Percentiles rank a stretch among this genome's conserved stretches.
phyloP scores from a whole-genome alignment of 2,329 filamentous ascomycete genomes.

The Botrytis medusae region DNA sequence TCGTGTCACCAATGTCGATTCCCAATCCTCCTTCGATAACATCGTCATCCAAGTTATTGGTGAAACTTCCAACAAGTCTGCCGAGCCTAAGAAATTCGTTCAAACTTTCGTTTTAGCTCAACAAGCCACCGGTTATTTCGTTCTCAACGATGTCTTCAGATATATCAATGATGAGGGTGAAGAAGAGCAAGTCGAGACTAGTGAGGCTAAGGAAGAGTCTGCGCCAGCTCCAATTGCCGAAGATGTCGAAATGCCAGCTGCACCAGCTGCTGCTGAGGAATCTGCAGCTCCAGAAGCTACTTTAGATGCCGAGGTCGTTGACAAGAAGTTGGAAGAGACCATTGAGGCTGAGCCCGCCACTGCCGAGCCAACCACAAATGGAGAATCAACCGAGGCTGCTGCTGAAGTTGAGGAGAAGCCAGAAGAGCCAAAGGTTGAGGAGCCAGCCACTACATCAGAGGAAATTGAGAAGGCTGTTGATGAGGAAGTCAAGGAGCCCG shows the following conservation, averaged over 20 bases:
- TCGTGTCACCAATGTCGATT: slow-evolving; percentile 95
- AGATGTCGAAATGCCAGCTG: slow-evolving; percentile 40
- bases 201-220: slow-evolving; percentile 37
- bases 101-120: slow-evolving; percentile 97
- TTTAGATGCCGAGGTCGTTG: slow-evolving; percentile 56
- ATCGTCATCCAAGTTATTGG: slow-evolving; percentile 98
- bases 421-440: slow-evolving; percentile 38
- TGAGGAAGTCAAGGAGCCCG: slow-evolving; percentile 56
- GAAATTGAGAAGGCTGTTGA: slow-evolving; percentile 54
- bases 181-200: slow-evolving; percentile 58
- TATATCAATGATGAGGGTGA: slow-evolving; percentile 86
- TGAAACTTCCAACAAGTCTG: slow-evolving; percentile 91
- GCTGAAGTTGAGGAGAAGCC: slow-evolving; percentile 41
- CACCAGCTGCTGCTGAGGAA: slow-evolving; percentile 40
- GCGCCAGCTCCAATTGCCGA: slow-evolving; percentile 33
- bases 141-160: slow-evolving; percentile 96
- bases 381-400: slow-evolving; percentile 41
- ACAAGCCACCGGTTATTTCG: slow-evolving; percentile 96
- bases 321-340: slow-evolving; percentile 74
- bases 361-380: slow-evolving; percentile 46
- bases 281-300: slow-evolving; percentile 27
- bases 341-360: slow-evolving; percentile 41
- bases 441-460: slow-evolving; percentile 45
- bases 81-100: slow-evolving; percentile 90
- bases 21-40: slow-evolving; percentile 86